Percentiles rank a stretch among this genome's conserved stretches.
These are phyloP conservation scores for Ophiocordyceps unilateralis DNA, from an alignment of 2,329 filamentous ascomycete species.

Conservation along the genomic window DNA sequence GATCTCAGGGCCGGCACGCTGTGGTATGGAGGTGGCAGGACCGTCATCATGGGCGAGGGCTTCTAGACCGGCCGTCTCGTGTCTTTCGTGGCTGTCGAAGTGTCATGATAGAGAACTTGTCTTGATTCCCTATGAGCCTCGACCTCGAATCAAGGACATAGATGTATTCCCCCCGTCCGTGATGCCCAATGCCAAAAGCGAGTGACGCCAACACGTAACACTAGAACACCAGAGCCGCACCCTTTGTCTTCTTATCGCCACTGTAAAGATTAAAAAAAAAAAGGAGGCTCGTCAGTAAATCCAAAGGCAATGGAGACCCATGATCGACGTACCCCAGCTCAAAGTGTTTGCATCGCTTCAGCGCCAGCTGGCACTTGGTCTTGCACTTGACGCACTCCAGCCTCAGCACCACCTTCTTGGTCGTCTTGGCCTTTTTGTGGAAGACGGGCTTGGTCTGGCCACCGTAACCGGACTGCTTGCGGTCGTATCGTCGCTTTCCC, in stretches of 20 bases:
- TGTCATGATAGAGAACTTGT: conserved; percentile 9
- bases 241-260: conserved; percentile 99
- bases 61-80: conserved; percentile 23
- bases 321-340: conserved; percentile 71
- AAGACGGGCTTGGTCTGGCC: conserved; percentile 99
- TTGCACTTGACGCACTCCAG: conserved; percentile 97
- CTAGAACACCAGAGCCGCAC: conserved; percentile 98
- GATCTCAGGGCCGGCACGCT: conserved; percentile 57
- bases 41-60: conserved; percentile 44
- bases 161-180: conserved; percentile 24
- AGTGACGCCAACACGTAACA: conserved; percentile 29
- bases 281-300: conserved; percentile 24
- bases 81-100: too few species aligned
- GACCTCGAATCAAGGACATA: conserved; percentile 22
- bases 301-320: too few species aligned
- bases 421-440: conserved; percentile 99
- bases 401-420: conserved; percentile 99
- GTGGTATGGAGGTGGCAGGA: conserved; percentile 78
- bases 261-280: conserved; percentile 27
- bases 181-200: conserved; percentile 25
- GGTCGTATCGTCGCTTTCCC: conserved; percentile 99
- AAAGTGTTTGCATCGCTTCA: conserved; percentile 99
- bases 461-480: conserved; percentile 99
- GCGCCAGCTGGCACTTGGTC: conserved; percentile 90
- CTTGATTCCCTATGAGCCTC: conserved; percentile 27